Conservation (phyloP, 2,329 filamentous ascomycete genomes). For the Trichophyton mentagrophytes region DNA sequence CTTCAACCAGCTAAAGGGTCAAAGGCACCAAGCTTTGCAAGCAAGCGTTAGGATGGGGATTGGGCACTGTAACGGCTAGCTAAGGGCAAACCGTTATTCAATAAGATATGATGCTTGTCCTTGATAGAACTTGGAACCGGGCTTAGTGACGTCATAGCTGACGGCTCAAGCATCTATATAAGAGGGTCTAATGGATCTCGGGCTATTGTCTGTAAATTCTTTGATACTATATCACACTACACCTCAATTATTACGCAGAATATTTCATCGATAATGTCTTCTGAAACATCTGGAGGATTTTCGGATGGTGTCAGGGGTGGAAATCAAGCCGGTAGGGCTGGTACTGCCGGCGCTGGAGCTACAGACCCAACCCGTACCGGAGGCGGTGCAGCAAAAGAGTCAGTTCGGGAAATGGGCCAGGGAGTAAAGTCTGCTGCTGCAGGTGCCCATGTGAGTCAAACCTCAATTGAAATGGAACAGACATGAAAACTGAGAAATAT, state of each 20-base stretch:
- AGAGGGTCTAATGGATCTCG: too few species aligned
- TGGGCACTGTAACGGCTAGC: not conserved
- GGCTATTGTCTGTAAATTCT: too few species aligned
- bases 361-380: not conserved
- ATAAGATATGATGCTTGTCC: not conserved
- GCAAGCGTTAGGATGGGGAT: not conserved
- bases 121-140: not conserved
- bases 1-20: too few species aligned
- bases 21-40: not conserved
- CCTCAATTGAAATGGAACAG: not conserved
- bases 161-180: not conserved
- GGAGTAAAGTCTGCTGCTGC: slow-evolving; percentile 21
- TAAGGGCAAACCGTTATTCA: not conserved
- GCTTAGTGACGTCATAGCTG: not conserved
- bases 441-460: slow-evolving; percentile 25
- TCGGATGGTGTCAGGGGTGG: not conserved
- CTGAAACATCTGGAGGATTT: not conserved
- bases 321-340: not conserved
- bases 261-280: not conserved
- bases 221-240: too few species aligned
- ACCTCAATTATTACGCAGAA: not conserved
- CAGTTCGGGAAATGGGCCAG: slow-evolving; percentile 13
- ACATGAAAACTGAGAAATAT: not conserved
- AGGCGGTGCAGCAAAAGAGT: not conserved
- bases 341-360: not conserved